A percentile compares a stretch with the other conserved stretches of the same genome.
Conservation (phyloP, 2,329 filamentous ascomycete species). For the Alternaria gaisen region DNA sequence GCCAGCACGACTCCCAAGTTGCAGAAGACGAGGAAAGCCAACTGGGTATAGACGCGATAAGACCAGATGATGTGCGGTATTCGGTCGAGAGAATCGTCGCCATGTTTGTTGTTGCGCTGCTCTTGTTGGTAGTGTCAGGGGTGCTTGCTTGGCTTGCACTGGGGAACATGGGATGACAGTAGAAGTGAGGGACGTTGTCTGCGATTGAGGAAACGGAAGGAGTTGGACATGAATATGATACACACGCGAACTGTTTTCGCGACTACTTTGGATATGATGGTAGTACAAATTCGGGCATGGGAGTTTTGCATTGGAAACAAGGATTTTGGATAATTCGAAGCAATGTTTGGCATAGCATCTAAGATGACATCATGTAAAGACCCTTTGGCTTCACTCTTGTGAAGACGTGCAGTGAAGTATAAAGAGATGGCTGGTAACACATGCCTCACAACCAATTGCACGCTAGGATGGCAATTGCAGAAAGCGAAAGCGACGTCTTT, state of each 20-base stretch:
- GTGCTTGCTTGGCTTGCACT: slow-evolving; percentile 29
- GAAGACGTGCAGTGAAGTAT: background rate
- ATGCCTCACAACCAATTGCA: background rate
- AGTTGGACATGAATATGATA: background rate
- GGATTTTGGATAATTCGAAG: background rate
- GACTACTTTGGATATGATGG: background rate
- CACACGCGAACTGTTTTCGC: background rate
- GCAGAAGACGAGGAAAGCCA: slow-evolving; percentile 23
- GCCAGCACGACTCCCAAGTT: slow-evolving; percentile 1
- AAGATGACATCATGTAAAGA: background rate
- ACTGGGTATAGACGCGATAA: slow-evolving; percentile 15
- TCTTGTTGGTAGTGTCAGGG: slow-evolving; percentile 33
- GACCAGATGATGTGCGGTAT: slow-evolving; percentile 36
- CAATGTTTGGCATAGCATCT: background rate
- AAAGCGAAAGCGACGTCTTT: too few species aligned
- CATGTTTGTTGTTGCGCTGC: slow-evolving; percentile 31
- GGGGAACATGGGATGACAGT: background rate
- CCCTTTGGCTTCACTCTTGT: background rate
- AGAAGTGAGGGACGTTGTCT: background rate
- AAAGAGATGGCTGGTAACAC: background rate
- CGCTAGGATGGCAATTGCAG: too few species aligned
- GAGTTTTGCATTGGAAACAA: background rate
- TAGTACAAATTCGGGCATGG: background rate
- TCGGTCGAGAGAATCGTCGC: slow-evolving; percentile 37
- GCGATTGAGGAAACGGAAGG: background rate